These are phyloP conservation scores for Fomitopsis pinicola DNA, from an alignment of 1,284 basidiomycete genomes.

Conservation along the genomic window DNA sequence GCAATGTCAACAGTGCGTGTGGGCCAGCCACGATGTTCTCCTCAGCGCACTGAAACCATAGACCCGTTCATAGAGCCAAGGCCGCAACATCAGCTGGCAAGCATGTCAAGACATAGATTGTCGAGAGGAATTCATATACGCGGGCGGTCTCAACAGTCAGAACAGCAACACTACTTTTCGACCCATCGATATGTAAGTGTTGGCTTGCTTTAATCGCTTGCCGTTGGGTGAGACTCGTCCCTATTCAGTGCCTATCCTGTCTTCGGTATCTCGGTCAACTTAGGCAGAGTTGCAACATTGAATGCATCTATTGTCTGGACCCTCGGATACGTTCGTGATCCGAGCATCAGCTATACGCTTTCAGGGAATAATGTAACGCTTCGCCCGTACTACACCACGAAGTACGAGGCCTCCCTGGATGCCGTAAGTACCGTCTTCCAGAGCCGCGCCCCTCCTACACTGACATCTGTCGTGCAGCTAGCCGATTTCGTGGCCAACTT, in stretches of 20 bases:
- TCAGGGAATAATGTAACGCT: slow-evolving; percentile 16
- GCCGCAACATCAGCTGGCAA: background rate
- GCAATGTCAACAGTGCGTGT: background rate
- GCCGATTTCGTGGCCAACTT: slow-evolving; percentile 20
- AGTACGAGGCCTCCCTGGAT: slow-evolving; percentile 10
- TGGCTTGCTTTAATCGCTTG: background rate
- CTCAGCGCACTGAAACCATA: background rate
- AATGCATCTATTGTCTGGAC: slow-evolving; percentile 18
- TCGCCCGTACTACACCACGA: slow-evolving; percentile 20
- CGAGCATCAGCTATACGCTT: slow-evolving; percentile 15
- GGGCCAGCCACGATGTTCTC: background rate
- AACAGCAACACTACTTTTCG: background rate
- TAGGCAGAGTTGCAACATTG: slow-evolving; percentile 16
- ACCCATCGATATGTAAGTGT: background rate
- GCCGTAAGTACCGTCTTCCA: slow-evolving; percentile 12
- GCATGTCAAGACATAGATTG: background rate
- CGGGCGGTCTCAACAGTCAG: background rate
- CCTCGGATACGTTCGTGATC: slow-evolving; percentile 20
- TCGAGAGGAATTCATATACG: background rate
- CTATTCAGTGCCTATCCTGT: slow-evolving; percentile 11
- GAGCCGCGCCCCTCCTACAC: background rate
- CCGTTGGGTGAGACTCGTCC: background rate
- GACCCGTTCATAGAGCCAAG: background rate
- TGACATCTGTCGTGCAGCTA: background rate
- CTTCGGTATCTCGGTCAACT: slow-evolving; percentile 16